Evolutionary conservation across 352 stramenopile species (phyloP).

Genomic region (Salisapilia sapeloensis): DNA sequence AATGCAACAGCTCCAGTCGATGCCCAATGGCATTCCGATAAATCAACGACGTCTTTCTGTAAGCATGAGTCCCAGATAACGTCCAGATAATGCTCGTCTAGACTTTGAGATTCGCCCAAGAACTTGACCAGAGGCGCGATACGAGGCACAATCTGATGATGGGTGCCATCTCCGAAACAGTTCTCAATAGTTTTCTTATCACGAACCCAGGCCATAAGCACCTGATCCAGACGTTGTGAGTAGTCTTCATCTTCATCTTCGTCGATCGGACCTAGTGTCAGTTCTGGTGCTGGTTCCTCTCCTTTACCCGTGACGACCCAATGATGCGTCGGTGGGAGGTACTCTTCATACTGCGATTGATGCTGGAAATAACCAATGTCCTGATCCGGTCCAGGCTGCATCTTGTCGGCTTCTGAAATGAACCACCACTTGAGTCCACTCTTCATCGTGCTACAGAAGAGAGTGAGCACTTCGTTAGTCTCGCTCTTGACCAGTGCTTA

Average conservation of each 20-base stretch:
- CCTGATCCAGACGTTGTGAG: slow-evolving; percentile 39
- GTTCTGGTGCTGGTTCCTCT: slow-evolving; percentile 41
- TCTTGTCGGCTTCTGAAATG: slow-evolving; percentile 93
- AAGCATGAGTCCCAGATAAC: slow-evolving; percentile 69
- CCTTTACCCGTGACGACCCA: slow-evolving; percentile 81
- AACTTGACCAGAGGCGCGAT: slow-evolving; percentile 74
- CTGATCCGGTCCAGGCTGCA: slow-evolving; percentile 94
- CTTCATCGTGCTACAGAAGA: slow-evolving; percentile 97
- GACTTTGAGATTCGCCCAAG: slow-evolving; percentile 58
- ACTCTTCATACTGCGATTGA: slow-evolving; percentile 89
- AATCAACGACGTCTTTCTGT: slow-evolving; percentile 47
- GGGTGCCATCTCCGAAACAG: slow-evolving; percentile 80
- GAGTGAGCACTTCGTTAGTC: slow-evolving; percentile 74
- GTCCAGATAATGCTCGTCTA: slow-evolving; percentile 41
- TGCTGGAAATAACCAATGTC: slow-evolving; percentile 99
- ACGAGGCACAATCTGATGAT: slow-evolving; percentile 73
- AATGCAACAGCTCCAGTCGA: slow-evolving; percentile 75
- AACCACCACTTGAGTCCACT: slow-evolving; percentile 98
- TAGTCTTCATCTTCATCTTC: slow-evolving; percentile 30
- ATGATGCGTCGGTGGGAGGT: slow-evolving; percentile 73
- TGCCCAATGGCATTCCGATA: slow-evolving; percentile 69
- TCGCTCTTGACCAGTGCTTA: slow-evolving; percentile 49
- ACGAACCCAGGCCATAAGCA: slow-evolving; percentile 53
- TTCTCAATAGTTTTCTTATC: slow-evolving; percentile 65
- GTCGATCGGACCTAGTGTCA: slow-evolving; percentile 42